Evolutionary conservation across 2,329 filamentous ascomycete genomes (phyloP).

Genomic region (Aspergillus quadricinctus): DNA sequence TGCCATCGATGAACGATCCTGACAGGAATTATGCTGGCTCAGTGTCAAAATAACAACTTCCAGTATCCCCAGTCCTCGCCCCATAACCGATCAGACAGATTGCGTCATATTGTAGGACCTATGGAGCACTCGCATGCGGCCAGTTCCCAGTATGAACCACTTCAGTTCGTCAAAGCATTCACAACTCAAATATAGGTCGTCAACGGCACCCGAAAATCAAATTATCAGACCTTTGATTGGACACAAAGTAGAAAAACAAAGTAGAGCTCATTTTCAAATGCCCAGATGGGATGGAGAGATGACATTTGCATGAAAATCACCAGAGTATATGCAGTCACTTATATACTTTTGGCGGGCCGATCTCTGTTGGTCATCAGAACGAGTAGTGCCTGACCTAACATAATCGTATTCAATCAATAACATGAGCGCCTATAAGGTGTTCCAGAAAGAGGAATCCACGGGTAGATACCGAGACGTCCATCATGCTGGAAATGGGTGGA

Average conservation of each 20-base stretch:
- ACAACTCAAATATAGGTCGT: not conserved
- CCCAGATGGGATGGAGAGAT: not conserved
- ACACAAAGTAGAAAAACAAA: too few species aligned
- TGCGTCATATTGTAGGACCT: not conserved
- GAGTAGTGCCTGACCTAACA: too few species aligned
- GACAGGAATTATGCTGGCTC: not conserved
- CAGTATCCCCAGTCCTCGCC: not conserved
- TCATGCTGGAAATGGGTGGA: constrained; percentile 1
- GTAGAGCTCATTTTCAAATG: not conserved
- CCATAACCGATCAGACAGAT: not conserved
- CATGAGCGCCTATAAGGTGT: not conserved
- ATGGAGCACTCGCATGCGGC: not conserved
- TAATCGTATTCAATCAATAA: not conserved
- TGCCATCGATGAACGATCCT: not conserved
- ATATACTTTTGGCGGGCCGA: not conserved
- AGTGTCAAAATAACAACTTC: not conserved
- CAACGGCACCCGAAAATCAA: too few species aligned
- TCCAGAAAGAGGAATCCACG: not conserved
- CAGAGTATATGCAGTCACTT: not conserved
- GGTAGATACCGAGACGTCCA: not conserved
- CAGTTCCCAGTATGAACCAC: not conserved
- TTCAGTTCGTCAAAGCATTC: not conserved
- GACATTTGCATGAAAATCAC: not conserved
- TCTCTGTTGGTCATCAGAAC: not conserved
- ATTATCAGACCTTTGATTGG: too few species aligned